Base-by-base conservation (phyloP, 148 eudicot genomes). In the Amaranthus hypochondriacus region DNA sequence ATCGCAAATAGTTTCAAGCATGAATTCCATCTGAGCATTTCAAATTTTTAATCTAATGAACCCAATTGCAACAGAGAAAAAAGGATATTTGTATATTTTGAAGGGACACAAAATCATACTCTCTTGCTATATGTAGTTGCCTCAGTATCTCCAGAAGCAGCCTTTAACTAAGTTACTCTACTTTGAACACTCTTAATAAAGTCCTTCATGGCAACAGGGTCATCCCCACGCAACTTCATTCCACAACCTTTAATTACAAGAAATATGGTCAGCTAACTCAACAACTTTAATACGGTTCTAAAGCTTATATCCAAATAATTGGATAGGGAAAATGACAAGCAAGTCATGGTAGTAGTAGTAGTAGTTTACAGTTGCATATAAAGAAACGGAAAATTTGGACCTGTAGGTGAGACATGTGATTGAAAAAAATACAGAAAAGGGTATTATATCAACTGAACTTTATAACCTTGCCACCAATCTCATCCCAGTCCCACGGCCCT, bases 1-100 rank as follows among this genome's bases (percentile, higher is more conserved):
- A 72, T 95, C 99, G 69, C 78, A 84, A 81, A 92, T 92, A 54
- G 96, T 92, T 81, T 95, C 96, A 71, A 95, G 89, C 99, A 95
- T 92, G 80, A 90, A 95, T 74, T 92, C 97, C 93, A 95, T 90
- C 99, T 95, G 88, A 69, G 54, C 71, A 75, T 76, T 64, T 80
- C 15, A 69, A 62, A 8, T 28, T 49, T 39, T 8, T 7, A 48
- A 28, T 58, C 60, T 51, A 9, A 80, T 18, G 48, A 28, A 43
- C 47, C 77, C 65, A 59, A 53, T 59, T 64, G 72, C 72, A 21
- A 55, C 59, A 49, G 65, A 70, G 44, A 48, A 77, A 48, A 77
- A 49, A 9, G n/a, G 56, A 74, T 18, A 57, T 46, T 58, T 43
- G 64, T 44, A 51, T 56, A 3, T 47, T 64, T 9, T 50, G 15